phyloP scores from a whole-genome alignment of 2,329 filamentous ascomycete species.

The Cladosporium sp. region DNA sequence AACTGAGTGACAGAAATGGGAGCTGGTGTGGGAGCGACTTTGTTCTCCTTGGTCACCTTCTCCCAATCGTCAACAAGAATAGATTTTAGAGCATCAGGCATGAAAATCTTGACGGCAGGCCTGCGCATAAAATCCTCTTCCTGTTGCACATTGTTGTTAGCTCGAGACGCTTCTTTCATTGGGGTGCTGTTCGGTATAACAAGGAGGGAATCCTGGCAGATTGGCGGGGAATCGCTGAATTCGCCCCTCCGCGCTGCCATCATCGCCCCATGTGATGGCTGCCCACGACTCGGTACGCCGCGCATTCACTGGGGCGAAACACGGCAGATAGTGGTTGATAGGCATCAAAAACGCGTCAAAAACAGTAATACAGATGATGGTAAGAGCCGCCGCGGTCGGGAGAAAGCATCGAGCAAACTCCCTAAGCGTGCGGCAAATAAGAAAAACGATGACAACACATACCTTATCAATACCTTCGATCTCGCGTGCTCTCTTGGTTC shows the following conservation, averaged over 20 bases:
- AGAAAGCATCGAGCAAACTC: neutral
- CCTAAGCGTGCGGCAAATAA: neutral
- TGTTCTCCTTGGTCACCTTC: slow-evolving; percentile 91
- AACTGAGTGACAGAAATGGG: slow-evolving; percentile 68
- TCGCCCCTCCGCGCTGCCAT: no score
- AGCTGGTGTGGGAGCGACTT: slow-evolving; percentile 79
- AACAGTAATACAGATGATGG: neutral
- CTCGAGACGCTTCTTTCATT: no score
- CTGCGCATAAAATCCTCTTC: slow-evolving; percentile 81
- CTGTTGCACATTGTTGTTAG: slow-evolving; percentile 41
- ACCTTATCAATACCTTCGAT: slow-evolving; percentile 74
- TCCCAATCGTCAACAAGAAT: slow-evolving; percentile 98
- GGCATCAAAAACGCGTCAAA: no score
- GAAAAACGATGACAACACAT: slow-evolving; percentile 19
- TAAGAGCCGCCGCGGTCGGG: neutral
- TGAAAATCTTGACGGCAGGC: slow-evolving; percentile 76
- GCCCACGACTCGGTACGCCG: no score
- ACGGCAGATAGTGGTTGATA: no score
- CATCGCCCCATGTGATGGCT: no score
- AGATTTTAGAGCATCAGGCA: slow-evolving; percentile 86
- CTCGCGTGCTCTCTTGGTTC: slow-evolving; percentile 68
- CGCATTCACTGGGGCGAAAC: no score
- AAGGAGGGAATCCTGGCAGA: no score
- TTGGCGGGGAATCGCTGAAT: no score
- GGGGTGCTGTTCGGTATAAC: no score